Evolutionary conservation across 2,329 filamentous ascomycete species (phyloP), one percentile per base, ranked within the genome.

Genomic region (Fusarium anguioides): DNA sequence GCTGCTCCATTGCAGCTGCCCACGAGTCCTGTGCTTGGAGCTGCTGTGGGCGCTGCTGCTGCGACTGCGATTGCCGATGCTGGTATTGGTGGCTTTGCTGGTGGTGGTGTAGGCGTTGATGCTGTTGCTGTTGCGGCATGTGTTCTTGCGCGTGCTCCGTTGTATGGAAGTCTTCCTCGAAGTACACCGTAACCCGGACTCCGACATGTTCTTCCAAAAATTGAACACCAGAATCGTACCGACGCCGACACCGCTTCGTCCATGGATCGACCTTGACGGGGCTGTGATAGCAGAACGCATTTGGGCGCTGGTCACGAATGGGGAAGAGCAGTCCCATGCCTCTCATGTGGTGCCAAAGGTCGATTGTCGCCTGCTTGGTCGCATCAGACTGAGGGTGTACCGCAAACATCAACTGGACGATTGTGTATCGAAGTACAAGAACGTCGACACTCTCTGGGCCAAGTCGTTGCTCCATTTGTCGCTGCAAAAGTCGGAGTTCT

Each of bases 131-230:
- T 3, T 64, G 58, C 4, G 69, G 68, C 14, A 72, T 51, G 42
- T 68, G 69, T 20, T 81, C 78, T 8, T 73, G 72, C 5, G 75
- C 78, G 53, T 82, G 80, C 41, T 79, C 75, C 9, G 75, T 73
- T 4, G 75, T 78, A 42, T 82, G 81, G 64, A 81, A 80, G 50
- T 82, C 80, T 56, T 81, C 81, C 42, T 82, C 80, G 58, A 81
- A 82, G 59, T 82, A 82, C 4, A 79, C 74, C 12, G 77, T 67
- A 10, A 81, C 67, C 49, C 74, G 78, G 37, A 81, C 75, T 10
- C 76, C 77, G 14, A 76, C 74, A 46, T 81, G 77, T 50, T 79
- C 72, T 52, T 81, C 74, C 24, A 82, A 65, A 24, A 82, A 75
- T 36, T 75, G 70, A 10, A 78, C 72, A 5, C 77, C 75, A 5